These are phyloP conservation scores for Mortierella sp. DNA, from an alignment of 371 early-diverging fungal species.

Conservation along the genomic window DNA sequence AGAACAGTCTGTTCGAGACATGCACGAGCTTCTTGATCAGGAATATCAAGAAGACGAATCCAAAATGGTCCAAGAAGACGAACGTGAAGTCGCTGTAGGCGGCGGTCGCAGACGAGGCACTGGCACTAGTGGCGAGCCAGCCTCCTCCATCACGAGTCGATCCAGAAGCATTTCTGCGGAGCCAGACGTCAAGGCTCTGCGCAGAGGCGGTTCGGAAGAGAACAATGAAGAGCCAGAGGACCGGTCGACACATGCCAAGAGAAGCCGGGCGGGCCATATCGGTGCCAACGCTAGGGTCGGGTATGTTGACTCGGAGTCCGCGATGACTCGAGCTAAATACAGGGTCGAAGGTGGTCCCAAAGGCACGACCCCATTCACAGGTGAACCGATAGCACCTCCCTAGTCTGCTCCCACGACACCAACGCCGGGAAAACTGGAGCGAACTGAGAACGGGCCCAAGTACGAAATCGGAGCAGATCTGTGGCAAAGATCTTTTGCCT, in stretches of 20 bases:
- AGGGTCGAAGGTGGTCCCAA: slow-evolving; percentile 1
- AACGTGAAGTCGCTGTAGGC: slow-evolving; percentile 1
- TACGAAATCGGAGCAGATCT: not conserved
- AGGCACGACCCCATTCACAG: not conserved
- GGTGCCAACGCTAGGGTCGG: slow-evolving; percentile 14
- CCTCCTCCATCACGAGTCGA: not conserved
- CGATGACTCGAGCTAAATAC: slow-evolving; percentile 10
- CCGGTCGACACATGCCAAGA: slow-evolving; percentile 2
- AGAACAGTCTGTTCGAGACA: too few relatives aligned
- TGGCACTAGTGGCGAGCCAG: not conserved
- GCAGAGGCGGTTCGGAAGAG: too few relatives aligned
- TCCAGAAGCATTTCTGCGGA: not conserved
- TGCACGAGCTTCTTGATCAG: not conserved
- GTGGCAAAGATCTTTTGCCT: not conserved
- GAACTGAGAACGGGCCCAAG: not conserved
- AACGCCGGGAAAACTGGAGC: not conserved
- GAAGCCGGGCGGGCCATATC: slow-evolving; percentile 1
- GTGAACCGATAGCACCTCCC: not conserved
- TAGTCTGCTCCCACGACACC: not conserved
- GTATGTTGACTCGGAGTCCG: slow-evolving; percentile 2
- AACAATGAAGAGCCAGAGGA: not conserved
- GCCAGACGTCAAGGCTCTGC: too few relatives aligned
- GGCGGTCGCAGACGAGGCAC: not conserved
- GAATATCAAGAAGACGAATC: not conserved
- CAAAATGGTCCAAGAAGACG: slow-evolving; percentile 4